Evolutionary conservation across 345 rosid species (phyloP).

Genomic region (Citrus maxima): DNA sequence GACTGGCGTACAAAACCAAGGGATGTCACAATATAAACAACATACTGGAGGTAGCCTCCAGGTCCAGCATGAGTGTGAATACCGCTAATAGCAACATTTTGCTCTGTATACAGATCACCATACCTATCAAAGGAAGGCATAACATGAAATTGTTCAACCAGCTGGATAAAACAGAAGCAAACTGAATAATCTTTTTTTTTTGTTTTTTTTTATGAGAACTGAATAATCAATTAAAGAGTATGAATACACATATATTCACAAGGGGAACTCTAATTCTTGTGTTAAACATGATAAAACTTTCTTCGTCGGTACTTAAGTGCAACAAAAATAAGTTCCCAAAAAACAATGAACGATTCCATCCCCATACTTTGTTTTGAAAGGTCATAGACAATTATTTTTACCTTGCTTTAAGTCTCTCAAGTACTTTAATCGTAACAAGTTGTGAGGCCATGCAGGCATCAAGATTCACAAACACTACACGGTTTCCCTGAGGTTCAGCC

Average conservation of each 20-base stretch:
- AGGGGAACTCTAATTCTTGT: neutral
- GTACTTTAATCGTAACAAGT: slow-evolving; percentile 56
- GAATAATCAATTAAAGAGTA: neutral
- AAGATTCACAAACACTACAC: slow-evolving; percentile 60
- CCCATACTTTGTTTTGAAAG: too few species aligned
- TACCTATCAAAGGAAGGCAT: slow-evolving; percentile 35
- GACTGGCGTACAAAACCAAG: slow-evolving; percentile 78
- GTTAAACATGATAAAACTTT: neutral
- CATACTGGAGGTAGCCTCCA: slow-evolving; percentile 76
- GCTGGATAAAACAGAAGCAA: slow-evolving; percentile 1
- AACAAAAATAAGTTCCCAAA: neutral
- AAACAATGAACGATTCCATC: neutral
- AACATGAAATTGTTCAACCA: slow-evolving; percentile 2
- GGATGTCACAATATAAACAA: slow-evolving; percentile 69
- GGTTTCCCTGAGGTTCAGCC: slow-evolving; percentile 55
- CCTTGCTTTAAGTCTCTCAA: slow-evolving; percentile 74
- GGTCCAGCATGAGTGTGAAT: slow-evolving; percentile 82
- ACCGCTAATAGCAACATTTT: slow-evolving; percentile 76
- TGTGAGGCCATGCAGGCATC: slow-evolving; percentile 88
- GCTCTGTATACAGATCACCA: slow-evolving; percentile 57
- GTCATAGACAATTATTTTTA: slow-evolving; percentile 13
- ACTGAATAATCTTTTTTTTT: neutral
- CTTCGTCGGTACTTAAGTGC: neutral
- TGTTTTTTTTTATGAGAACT: too few species aligned
- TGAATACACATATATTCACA: neutral